Evolutionary conservation across 2,329 filamentous ascomycete genomes (phyloP), one percentile per base, ranked within the genome.

Genomic region (Podosphaera fusca): DNA sequence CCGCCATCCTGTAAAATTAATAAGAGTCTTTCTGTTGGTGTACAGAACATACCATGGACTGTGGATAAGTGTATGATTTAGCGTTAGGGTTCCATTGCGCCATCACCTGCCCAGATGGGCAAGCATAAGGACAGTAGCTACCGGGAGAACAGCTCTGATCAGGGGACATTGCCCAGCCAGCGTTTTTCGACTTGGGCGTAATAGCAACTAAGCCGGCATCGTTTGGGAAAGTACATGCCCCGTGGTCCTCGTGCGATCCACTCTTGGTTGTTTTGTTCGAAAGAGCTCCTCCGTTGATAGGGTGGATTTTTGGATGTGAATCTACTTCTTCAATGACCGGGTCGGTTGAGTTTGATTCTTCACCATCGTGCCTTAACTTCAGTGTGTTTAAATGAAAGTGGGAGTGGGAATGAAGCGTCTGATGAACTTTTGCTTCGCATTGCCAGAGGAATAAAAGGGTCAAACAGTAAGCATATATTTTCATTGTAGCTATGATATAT

Each of bases 111-210:
- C 85, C 85, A 0, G 84, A 68, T 59, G 81, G 82, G 67, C 85
- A 89, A 56, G 85, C 85, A 67, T 85, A 82, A 1, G 85, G 85
- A 66, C 85, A 89, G 69, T 83, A 88, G 61, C 68, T 77, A 58
- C 80, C 83, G 3, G 79, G 75, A 58, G 72, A 73, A 68, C 85
- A 89, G 56, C 76, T 67, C 66, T 84, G 77, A 67, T 89, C 81
- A 3, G 85, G 84, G 64, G 82, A 84, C 78, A 89, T 81, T 47
- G 85, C 85, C 81, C 85, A 90, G 60, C 85, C 85, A 55, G 74
- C 82, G 70, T 90, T 90, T 67, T 71, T 66, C 49, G 68, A 67
- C 56, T 71, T 72, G 3, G 83, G 83, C 8, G 83, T 85, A 56
- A 90, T 75, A 12, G 78, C 68, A 50, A 87, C 77, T 64, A 89